Conservation (phyloP, 805 yeast species). For the Wickerhamiella vanderwaltii region DNA sequence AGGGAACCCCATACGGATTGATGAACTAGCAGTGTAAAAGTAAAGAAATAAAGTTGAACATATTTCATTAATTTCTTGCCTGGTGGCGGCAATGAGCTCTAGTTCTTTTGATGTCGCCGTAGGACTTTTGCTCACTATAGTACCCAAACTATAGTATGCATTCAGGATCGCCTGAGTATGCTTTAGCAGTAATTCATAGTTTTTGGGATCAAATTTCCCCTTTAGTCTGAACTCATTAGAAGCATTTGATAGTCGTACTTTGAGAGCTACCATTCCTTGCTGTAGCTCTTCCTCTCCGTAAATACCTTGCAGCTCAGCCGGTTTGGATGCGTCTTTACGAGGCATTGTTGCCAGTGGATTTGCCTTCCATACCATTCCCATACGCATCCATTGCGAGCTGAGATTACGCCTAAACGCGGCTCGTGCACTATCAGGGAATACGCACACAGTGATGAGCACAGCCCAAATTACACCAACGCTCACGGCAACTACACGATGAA, state of each 20-base stretch:
- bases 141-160: conserved; percentile 60
- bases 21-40: conserved; percentile 53
- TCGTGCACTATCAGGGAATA: conserved; percentile 69
- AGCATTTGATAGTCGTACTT: conserved; percentile 50
- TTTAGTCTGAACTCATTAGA: conserved; percentile 64
- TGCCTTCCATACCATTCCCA: conserved; percentile 71
- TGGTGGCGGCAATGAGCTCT: conserved; percentile 39
- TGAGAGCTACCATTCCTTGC: conserved; percentile 46
- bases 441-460: conserved; percentile 46
- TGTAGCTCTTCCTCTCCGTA: conserved; percentile 34
- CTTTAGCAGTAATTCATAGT: conserved; percentile 39
- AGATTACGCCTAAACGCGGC: conserved; percentile 51
- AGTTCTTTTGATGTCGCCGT: conserved; percentile 40
- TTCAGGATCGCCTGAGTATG: conserved; percentile 57
- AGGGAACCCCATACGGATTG: conserved; percentile 64
- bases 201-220: conserved; percentile 51
- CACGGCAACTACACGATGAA: conserved; percentile 66
- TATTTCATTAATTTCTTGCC: conserved; percentile 48
- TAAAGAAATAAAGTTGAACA: conserved; percentile 61
- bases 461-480: conserved; percentile 70
- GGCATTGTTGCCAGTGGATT: conserved; percentile 43
- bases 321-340: conserved; percentile 9
- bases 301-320: conserved; percentile 21
- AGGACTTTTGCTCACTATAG: conserved; percentile 54
- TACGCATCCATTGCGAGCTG: conserved; percentile 59